A percentile compares a stretch with the other conserved stretches of the same genome.
Conservation (phyloP, 129 eudicot species). For the Ambrosia trifida region DNA sequence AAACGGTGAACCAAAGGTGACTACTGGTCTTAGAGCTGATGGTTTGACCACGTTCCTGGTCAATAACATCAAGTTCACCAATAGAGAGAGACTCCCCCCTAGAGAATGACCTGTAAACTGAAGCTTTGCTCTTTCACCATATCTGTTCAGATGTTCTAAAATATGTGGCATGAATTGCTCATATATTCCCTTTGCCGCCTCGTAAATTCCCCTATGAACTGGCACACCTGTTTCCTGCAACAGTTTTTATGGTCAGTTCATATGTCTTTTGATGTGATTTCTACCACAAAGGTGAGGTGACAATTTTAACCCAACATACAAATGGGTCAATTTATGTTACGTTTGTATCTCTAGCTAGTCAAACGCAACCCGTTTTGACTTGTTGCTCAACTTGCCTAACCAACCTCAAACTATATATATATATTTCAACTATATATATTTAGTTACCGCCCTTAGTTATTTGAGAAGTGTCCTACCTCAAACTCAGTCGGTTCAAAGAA, state of each 20-base stretch:
- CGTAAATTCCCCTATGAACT: slow-evolving; percentile 85
- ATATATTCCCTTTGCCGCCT: slow-evolving; percentile 88
- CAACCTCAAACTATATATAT: too few species aligned
- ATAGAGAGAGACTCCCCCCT: slow-evolving; percentile 78
- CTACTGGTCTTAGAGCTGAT: slow-evolving; percentile 70
- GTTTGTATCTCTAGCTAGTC: background rate
- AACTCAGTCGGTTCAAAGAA: slow-evolving; percentile 79
- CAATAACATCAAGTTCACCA: slow-evolving; percentile 72
- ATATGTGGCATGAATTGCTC: slow-evolving; percentile 75
- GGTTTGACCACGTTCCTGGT: slow-evolving; percentile 55
- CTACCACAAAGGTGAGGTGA: slow-evolving; percentile 10
- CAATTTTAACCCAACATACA: background rate
- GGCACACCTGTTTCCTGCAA: slow-evolving; percentile 65
- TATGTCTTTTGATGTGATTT: background rate
- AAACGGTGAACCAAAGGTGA: slow-evolving; percentile 82
- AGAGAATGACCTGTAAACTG: slow-evolving; percentile 89
- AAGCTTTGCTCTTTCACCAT: slow-evolving; percentile 69
- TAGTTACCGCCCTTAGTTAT: background rate
- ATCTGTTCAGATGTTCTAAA: slow-evolving; percentile 50
- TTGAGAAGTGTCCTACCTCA: slow-evolving; percentile 49
- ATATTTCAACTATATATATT: too few species aligned
- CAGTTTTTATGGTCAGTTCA: background rate
- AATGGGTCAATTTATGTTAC: background rate
- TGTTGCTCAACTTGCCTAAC: background rate
- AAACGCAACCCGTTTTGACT: background rate